These are phyloP conservation scores for Peterozyma toletana DNA, from an alignment of 805 yeast genomes.

Conservation along the genomic window DNA sequence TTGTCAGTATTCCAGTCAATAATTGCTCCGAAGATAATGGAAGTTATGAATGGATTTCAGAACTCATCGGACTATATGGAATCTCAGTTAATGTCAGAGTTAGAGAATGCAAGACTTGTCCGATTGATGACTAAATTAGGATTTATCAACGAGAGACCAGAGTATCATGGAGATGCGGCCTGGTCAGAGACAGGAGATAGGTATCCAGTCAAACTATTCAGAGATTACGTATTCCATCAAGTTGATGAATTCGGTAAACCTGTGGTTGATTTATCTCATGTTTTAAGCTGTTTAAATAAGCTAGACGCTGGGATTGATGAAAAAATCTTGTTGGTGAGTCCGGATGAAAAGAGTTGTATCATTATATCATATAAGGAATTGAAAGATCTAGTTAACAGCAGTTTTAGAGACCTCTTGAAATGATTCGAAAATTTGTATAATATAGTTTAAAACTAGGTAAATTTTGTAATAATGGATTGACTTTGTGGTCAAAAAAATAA, in stretches of 20 bases:
- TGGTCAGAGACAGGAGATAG: constrained; percentile 76
- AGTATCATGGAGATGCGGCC: constrained; percentile 40
- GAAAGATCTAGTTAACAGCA: constrained; percentile 59
- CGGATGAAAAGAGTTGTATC: constrained; percentile 80
- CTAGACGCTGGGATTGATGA: constrained; percentile 91
- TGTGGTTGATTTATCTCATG: constrained; percentile 74
- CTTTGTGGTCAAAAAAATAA: no score
- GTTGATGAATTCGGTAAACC: constrained; percentile 73
- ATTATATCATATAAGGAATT: constrained; percentile 82
- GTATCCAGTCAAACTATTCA: constrained; percentile 67
- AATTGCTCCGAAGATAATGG: constrained; percentile 38
- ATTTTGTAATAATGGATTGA: no score
- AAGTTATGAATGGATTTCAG: constrained; percentile 41
- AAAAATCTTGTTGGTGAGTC: constrained; percentile 67
- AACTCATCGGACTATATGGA: constrained; percentile 52
- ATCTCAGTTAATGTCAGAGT: constrained; percentile 55
- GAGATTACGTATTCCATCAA: constrained; percentile 83
- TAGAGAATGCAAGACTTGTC: constrained; percentile 85
- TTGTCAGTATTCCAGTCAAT: constrained; percentile 25
- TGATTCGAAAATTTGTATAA: background rate
- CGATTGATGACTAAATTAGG: constrained; percentile 77
- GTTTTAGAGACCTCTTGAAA: constrained; percentile 45
- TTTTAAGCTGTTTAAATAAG: constrained; percentile 73
- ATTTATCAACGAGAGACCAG: constrained; percentile 71
- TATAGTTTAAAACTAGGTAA: no score